A percentile compares a stretch with the other conserved stretches of the same genome.
Conservation (phyloP, 768 basidiomycete genomes). For the Panaeolus cyanescens region DNA sequence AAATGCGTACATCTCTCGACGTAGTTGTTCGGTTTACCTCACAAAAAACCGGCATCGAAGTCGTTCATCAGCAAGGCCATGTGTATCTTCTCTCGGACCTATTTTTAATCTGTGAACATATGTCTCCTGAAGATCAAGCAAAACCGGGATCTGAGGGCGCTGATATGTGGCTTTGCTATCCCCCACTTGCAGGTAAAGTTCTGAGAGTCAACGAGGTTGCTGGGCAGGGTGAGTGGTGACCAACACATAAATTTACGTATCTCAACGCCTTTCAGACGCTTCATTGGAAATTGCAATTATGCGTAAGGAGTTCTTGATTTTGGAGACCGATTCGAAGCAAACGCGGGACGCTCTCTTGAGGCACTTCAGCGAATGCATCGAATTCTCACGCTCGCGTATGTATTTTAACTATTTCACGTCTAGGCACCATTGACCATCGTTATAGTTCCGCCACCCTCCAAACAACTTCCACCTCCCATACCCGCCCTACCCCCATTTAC, state of each 20-base stretch:
- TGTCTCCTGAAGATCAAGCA: conserved; percentile 64
- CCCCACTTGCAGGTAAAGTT: conserved; percentile 94
- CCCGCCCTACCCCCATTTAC: conserved; percentile 33
- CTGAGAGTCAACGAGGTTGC: conserved; percentile 66
- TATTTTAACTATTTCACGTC: conserved; percentile 12
- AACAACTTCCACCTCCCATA: conserved; percentile 69
- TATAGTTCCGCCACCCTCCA: conserved; percentile 57
- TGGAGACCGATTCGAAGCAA: conserved; percentile 61
- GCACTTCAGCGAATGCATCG: conserved; percentile 83
- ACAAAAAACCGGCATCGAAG: conserved; percentile 68
- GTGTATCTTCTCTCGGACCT: conserved; percentile 91
- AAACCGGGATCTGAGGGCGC: conserved; percentile 54
- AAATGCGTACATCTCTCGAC: conserved; percentile 71
- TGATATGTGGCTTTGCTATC: conserved; percentile 93
- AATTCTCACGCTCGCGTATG: conserved; percentile 76
- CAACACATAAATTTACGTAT: conserved; percentile 2
- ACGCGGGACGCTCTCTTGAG: conserved; percentile 62
- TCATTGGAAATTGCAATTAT: conserved; percentile 79
- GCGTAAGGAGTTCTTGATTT: conserved; percentile 79
- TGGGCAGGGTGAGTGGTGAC: conserved; percentile 52
- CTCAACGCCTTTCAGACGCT: conserved; percentile 49
- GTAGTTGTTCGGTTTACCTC: conserved; percentile 80
- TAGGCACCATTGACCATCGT: conserved; percentile 3
- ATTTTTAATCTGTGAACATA: conserved; percentile 87
- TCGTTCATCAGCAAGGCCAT: conserved; percentile 77